Base-by-base conservation (phyloP, 2,329 filamentous ascomycete species). In the Claviceps purpurea region DNA sequence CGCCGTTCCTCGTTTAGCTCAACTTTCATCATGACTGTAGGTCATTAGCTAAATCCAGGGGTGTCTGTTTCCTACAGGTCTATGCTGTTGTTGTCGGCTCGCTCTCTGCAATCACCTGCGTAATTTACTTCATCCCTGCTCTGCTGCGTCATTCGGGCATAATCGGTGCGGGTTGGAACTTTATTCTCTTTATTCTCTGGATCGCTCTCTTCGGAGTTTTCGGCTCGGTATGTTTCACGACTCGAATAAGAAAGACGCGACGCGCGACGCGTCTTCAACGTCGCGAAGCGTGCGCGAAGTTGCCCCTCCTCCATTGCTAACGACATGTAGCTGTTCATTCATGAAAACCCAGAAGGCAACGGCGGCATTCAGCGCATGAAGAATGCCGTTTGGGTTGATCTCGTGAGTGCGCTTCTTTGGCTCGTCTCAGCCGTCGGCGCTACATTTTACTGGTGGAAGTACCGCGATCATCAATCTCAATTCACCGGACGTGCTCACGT, bases 121-220 rank as follows among this genome's bases (percentile, higher is more conserved):
- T 84, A 7, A 62, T 87, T 45, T 89, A 86, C 68, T 71, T 82
- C 51, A 63, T 88, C 8, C 79, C 85, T 5, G 76, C 81, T 57
- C 67, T 85, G 51, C 62, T 78, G 46, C 73, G 74, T 55, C 68
- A 76, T 56, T 71, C 72, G 22, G 62, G 65, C 46, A 39, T 68
- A 26, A 57, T 73, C 46, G 68, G 80, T 50, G 85, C 87, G 62
- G 68, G 73, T 49, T 89, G 87, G 82, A 85, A 89, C 65, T 69
- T 75, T 40, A 64, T 91, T 14, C 68, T 94, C 18, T 87, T 85
- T 59, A 73, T 93, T 56, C 76, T 94, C 34, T 95, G 87, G 84
- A 80, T 89, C 54, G 79, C 82, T 2, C 74, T 93, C 5, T 95
- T 95, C 65, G 89, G 88, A 18, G 71, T 93, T 55, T 95, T 95